Base-by-base conservation (phyloP, 2,329 filamentous ascomycete genomes). In the Calonectria fujianensis region DNA sequence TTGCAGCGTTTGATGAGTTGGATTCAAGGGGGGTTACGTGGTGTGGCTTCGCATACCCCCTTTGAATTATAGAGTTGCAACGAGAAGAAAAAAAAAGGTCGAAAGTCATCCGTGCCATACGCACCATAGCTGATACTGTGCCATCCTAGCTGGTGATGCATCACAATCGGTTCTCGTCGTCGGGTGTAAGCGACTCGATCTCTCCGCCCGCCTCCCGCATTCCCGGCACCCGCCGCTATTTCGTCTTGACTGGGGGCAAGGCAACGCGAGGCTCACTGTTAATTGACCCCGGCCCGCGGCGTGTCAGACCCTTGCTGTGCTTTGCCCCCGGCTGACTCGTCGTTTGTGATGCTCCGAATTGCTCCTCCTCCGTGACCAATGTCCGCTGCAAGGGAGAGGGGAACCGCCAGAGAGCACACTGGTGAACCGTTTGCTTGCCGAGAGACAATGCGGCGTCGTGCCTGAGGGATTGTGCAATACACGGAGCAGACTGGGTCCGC, bases 121-220 rank as follows among this genome's bases (percentile, higher is more conserved):
- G 45, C 13, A 48, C 45, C 45, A 48, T 48, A 48, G 45, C 45
- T 4, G 13, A 48, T 48, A 48, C 41, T 48, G 45, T 48, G 45
- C 13, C 11, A 72, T 66, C 69, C 51, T 72, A 37, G 61, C 24
- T 65, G 48, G 45, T 37, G 37, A 72, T 66, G 51, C 31, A 66
- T 66, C 69, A 72, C 61, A 66, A 59, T 31, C 50, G 69, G 11
- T 48, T 54, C 54, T 59, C 41, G 51, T 72, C 10, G 37, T 50
- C 50, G 61, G 61, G 63, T 59, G 70, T 67, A 67, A 72, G 63
- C 70, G 63, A 48, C 63, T 54, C 51, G 70, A 72, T 72, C 63
- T 37, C 63, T 64, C 48, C 70, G 27, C 32, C 66, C 69, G 48
- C 37, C 48, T 72, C 70, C 70, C 64, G 64, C n/a, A 32, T 20